Percentiles rank a stretch among this genome's conserved stretches.
These are phyloP conservation scores for Epichloe amarillans DNA, from an alignment of 2,329 filamentous ascomycete species.

Conservation along the genomic window DNA sequence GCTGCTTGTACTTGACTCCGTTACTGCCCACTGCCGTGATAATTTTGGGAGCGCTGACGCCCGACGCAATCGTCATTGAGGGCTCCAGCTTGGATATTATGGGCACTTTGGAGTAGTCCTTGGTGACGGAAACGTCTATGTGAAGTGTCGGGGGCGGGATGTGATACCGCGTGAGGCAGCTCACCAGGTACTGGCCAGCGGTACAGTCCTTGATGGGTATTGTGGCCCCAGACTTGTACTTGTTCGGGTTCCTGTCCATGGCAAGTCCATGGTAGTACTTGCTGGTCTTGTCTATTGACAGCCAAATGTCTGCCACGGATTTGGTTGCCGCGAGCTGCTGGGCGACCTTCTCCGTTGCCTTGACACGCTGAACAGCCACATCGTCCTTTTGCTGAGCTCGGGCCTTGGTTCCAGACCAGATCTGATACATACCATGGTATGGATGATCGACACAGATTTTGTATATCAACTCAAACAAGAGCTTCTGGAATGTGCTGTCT, in stretches of 20 bases:
- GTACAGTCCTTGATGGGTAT: constrained; percentile 49
- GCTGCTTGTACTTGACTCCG: constrained; percentile 70
- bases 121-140: constrained; percentile 58
- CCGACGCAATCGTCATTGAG: constrained; percentile 73
- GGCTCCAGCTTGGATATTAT: constrained; percentile 59
- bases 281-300: constrained; percentile 60
- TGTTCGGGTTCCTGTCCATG: constrained; percentile 47
- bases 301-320: constrained; percentile 45
- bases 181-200: constrained; percentile 49
- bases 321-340: constrained; percentile 43
- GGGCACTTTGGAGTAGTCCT: constrained; percentile 66
- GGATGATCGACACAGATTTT: constrained; percentile 87
- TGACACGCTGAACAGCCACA: constrained; percentile 57
- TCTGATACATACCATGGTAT: constrained; percentile 93
- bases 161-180: constrained; percentile 46
- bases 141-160: constrained; percentile 86
- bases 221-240: constrained; percentile 55
- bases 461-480: constrained; percentile 61
- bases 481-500: constrained; percentile 57
- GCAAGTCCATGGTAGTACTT: constrained; percentile 52
- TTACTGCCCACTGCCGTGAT: constrained; percentile 69
- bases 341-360: constrained; percentile 57
- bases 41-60: constrained; percentile 87
- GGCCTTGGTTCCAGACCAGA: constrained; percentile 68
- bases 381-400: constrained; percentile 60